These are phyloP conservation scores for Erythrobasidium hasegawianum DNA, from an alignment of 1,284 basidiomycete species.

Conservation along the genomic window DNA sequence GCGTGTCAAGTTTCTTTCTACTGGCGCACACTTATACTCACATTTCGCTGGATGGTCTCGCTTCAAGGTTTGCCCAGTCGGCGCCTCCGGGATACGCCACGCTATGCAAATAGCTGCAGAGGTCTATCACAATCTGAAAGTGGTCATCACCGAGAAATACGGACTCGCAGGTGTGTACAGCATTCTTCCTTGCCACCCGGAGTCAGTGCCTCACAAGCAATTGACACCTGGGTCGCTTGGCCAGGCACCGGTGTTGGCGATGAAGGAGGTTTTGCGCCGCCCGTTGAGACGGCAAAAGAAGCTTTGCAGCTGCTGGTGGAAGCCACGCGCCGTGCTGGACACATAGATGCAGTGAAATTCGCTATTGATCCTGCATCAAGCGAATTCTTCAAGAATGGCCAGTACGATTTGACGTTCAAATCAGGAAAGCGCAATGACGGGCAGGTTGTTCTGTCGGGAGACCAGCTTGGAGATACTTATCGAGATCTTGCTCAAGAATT, in stretches of 20 bases:
- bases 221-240: background rate
- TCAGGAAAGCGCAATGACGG: constrained; percentile 1
- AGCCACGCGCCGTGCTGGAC: constrained; percentile 6
- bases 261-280: constrained; percentile 22
- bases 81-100: constrained; percentile 1
- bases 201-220: constrained; percentile 1
- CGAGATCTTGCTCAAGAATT: constrained; percentile 1
- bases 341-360: constrained; percentile 15
- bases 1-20: constrained; percentile 1
- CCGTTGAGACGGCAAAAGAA: constrained; percentile 9
- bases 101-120: constrained; percentile 1
- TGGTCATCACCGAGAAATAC: constrained; percentile 98
- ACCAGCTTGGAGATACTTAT: constrained; percentile 1
- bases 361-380: constrained; percentile 10
- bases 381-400: constrained; percentile 22
- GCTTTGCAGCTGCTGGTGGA: constrained; percentile 5
- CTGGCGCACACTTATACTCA: background rate
- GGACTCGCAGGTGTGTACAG: constrained; percentile 79
- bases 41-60: background rate
- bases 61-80: constrained; percentile 1
- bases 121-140: constrained; percentile 63
- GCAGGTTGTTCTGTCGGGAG: background rate
- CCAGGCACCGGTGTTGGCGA: constrained; percentile 13
- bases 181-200: background rate
- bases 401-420: constrained; percentile 24